Evolutionary conservation across 1,139 yeast species (phyloP).

Genomic region (Magnusiomyces fungicola): DNA sequence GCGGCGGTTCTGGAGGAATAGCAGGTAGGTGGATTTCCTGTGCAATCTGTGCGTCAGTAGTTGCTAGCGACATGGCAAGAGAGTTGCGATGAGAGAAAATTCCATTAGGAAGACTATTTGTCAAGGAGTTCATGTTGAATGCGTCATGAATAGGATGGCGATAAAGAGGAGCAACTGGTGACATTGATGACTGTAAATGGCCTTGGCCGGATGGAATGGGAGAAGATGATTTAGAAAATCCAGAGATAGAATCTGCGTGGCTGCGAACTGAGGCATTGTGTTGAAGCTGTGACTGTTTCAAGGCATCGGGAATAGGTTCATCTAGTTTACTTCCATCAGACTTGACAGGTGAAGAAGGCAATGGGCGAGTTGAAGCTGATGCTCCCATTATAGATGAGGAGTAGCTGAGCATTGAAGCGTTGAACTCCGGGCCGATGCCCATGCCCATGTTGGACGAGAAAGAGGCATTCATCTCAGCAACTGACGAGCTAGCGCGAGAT

Average conservation of each 20-base stretch:
- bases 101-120: background rate
- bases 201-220: background rate
- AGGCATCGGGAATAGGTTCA: too few relatives aligned
- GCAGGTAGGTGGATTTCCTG: conserved; percentile 8
- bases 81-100: background rate
- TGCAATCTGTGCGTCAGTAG: conserved; percentile 8
- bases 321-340: background rate
- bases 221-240: too few relatives aligned
- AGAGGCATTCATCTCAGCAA: background rate
- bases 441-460: background rate
- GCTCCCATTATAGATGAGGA: background rate
- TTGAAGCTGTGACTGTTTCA: background rate
- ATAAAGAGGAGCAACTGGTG: background rate
- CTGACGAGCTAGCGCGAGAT: background rate
- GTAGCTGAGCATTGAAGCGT: background rate
- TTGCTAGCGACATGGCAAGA: conserved; percentile 6
- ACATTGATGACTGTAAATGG: background rate
- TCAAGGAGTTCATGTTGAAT: conserved; percentile 5
- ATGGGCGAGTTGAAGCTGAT: conserved; percentile 1
- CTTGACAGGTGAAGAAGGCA: background rate
- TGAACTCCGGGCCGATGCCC: background rate
- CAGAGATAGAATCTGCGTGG: background rate
- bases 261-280: background rate
- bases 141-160: background rate
- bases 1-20: conserved; percentile 13